Evolutionary conservation across 2,329 filamentous ascomycete species (phyloP), one percentile per base, ranked within the genome.

Genomic region (Colletotrichum costaricense): DNA sequence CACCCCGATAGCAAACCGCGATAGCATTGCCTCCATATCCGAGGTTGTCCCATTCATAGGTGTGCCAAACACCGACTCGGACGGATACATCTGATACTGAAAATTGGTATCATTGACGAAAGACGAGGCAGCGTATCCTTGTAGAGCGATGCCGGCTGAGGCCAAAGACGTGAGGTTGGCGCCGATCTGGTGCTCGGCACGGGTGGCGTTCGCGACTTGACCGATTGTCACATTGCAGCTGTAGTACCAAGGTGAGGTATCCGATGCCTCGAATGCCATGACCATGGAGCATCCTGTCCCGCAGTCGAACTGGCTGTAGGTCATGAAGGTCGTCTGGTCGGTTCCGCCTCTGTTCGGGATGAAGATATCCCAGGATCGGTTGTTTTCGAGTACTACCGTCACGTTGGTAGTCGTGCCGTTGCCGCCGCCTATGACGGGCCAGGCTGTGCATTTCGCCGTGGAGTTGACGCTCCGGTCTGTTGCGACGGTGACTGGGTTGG

Each of bases 41-140:
- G 77, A 35, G 0, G 57, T 54, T 28, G 76, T 74, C 1, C 86
- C 86, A 14, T 78, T 67, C 14, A 76, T 65, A 3, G 81, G 77
- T 0, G 55, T 49, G 2, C 86, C 86, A 63, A 82, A 86, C 5
- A 78, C 71, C 1, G 82, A 82, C 63, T 85, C 82, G 30, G 81
- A 78, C 0, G 86, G 85, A 63, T 87, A 87, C 11, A 81, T 82
- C 75, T 86, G 84, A 57, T 79, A 82, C 73, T 81, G 80, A 46
- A 78, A 72, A 64, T 73, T 67, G 42, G 77, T 74, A 68, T 74
- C 74, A 71, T 76, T 77, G 63, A 35, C 76, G 12, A 75, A 64
- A 1, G 76, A 79, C 12, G 76, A 73, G 12, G 70, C 74, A 8
- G 74, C 75, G 70, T 84, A 85, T 5, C 84, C 85, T 46, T 84